These are phyloP conservation scores for Calocera viscosa DNA, from an alignment of 768 basidiomycete species.

Conservation along the genomic window DNA sequence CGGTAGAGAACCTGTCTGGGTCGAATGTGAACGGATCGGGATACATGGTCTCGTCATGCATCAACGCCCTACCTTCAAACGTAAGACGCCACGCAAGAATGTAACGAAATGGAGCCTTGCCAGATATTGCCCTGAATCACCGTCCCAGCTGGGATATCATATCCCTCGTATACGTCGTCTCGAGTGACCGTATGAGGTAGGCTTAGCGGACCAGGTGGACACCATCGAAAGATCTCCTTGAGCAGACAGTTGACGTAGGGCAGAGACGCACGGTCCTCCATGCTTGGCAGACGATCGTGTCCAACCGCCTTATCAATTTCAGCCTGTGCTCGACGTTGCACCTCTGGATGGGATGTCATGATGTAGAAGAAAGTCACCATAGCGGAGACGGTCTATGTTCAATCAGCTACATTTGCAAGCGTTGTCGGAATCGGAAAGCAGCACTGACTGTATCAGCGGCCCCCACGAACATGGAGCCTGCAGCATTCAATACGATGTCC, in stretches of 20 bases:
- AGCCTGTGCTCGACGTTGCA: conserved; percentile 40
- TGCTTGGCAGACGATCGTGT: conserved; percentile 29
- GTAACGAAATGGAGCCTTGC: conserved; percentile 20
- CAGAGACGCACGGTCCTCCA: conserved; percentile 34
- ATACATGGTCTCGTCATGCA: conserved; percentile 29
- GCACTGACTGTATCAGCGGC: not conserved
- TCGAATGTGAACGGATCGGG: conserved; percentile 27
- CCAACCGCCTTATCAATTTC: conserved; percentile 40
- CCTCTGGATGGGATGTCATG: conserved; percentile 26
- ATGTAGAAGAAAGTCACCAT: not conserved
- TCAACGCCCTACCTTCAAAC: conserved; percentile 21
- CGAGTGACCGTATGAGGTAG: conserved; percentile 9
- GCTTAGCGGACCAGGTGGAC: conserved; percentile 27
- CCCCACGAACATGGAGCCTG: not conserved
- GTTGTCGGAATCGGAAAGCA: not conserved
- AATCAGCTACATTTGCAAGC: not conserved
- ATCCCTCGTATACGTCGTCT: conserved; percentile 48
- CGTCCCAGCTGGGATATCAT: conserved; percentile 44
- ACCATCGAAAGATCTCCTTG: conserved; percentile 40
- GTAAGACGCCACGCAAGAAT: not conserved
- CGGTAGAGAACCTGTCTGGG: conserved; percentile 31
- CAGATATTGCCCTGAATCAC: conserved; percentile 51
- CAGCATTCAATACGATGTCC: not conserved
- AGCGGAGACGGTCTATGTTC: conserved; percentile 7
- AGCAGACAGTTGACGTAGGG: conserved; percentile 40